Evolutionary conservation across 1,139 yeast genomes (phyloP).

Genomic region (Lodderomyces beijingensis): DNA sequence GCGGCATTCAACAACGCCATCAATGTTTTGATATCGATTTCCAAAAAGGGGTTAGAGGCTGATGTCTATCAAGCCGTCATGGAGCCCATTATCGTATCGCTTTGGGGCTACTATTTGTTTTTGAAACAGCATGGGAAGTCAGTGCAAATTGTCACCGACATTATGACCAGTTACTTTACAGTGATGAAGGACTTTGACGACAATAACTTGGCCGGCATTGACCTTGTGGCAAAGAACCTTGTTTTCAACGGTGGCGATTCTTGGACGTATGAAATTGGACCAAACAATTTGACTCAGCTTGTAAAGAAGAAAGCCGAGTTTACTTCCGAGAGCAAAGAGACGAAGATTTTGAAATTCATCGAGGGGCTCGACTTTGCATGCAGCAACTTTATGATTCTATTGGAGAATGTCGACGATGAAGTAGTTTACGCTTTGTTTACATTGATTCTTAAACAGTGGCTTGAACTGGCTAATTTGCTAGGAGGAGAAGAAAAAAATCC

Average conservation of each 20-base stretch:
- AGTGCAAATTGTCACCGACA: constrained; percentile 40
- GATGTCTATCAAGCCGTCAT: constrained; percentile 43
- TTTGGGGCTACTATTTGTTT: constrained; percentile 65
- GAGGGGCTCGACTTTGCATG: constrained; percentile 50
- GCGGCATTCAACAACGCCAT: constrained; percentile 54
- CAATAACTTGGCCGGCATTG: constrained; percentile 25
- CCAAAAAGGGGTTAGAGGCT: constrained; percentile 45
- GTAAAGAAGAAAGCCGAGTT: constrained; percentile 7
- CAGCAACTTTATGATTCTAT: constrained; percentile 40
- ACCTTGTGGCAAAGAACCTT: constrained; percentile 40
- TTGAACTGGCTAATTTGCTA: constrained; percentile 15
- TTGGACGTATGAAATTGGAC: constrained; percentile 53
- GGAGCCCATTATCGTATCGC: constrained; percentile 37
- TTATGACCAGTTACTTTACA: constrained; percentile 47
- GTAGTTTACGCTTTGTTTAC: constrained; percentile 49
- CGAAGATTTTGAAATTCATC: constrained; percentile 28
- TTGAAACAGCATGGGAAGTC: constrained; percentile 37
- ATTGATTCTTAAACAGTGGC: constrained; percentile 56
- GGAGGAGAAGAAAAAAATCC: constrained; percentile 42
- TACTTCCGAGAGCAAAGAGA: constrained; percentile 17
- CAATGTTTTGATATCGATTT: constrained; percentile 61
- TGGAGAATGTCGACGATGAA: constrained; percentile 48
- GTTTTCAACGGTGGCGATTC: constrained; percentile 38
- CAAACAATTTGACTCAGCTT: constrained; percentile 55
- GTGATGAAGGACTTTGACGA: constrained; percentile 25